phyloP scores from a whole-genome alignment of 2,329 filamentous ascomycete species.

The Parasarocladium wereldwijsianum region DNA sequence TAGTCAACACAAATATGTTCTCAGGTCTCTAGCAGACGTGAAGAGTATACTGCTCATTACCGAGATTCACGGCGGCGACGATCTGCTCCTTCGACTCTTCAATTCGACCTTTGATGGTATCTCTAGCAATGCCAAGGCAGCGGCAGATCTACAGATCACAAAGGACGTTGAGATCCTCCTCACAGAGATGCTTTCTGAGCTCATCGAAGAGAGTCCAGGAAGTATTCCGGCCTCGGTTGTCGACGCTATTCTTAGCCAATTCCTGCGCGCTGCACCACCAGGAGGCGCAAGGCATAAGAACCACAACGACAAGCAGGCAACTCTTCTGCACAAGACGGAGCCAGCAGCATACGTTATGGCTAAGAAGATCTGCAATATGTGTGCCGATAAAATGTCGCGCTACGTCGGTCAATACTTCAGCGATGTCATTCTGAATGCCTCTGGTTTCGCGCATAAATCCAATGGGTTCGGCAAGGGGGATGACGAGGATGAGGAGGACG shows the following conservation, averaged over 20 bases:
- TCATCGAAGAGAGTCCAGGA: constrained; percentile 73
- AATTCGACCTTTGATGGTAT: constrained; percentile 85
- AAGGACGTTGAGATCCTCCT: constrained; percentile 93
- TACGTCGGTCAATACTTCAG: constrained; percentile 95
- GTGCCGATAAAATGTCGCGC: constrained; percentile 85
- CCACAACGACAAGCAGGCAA: constrained; percentile 64
- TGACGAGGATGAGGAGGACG: constrained; percentile 50
- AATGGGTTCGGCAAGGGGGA: constrained; percentile 45
- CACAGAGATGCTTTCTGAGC: constrained; percentile 66
- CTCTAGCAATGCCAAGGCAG: constrained; percentile 58
- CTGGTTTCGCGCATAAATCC: constrained; percentile 37
- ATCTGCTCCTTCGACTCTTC: constrained; percentile 69
- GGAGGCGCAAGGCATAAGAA: constrained; percentile 46
- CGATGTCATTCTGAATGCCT: constrained; percentile 86
- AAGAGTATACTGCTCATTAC: constrained; percentile 89
- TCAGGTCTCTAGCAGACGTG: constrained; percentile 77
- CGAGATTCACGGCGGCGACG: constrained; percentile 71
- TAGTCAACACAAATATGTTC: constrained; percentile 79
- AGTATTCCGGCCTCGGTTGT: constrained; percentile 65
- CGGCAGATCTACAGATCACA: constrained; percentile 66
- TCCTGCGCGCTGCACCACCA: constrained; percentile 70
- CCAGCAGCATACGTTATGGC: constrained; percentile 94
- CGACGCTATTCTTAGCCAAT: constrained; percentile 90
- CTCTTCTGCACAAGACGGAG: constrained; percentile 71
- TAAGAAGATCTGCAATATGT: constrained; percentile 80